Percentiles rank a stretch among this genome's conserved stretches.
phyloP scores from a whole-genome alignment of 345 rosid genomes.

The Laguncularia racemosa region DNA sequence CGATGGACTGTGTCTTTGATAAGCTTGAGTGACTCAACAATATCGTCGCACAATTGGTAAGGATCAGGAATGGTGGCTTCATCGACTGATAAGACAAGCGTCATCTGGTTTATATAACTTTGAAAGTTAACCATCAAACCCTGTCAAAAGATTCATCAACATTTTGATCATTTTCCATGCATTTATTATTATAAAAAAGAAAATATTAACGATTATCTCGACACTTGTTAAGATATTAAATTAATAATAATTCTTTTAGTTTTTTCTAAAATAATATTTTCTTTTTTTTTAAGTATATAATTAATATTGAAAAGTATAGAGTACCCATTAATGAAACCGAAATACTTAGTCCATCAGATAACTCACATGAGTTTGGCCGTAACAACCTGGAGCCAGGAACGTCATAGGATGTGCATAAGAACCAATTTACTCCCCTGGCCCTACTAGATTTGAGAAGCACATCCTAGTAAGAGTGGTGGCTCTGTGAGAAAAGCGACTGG shows the following conservation, averaged over 20 bases:
- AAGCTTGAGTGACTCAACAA: constrained; percentile 16
- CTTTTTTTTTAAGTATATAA: no score
- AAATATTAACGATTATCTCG: no score
- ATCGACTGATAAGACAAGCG: constrained; percentile 26
- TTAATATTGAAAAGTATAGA: neutral
- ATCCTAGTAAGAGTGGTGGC: constrained; percentile 17
- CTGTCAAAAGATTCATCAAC: constrained; percentile 12
- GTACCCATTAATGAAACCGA: no score
- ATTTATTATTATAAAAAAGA: no score
- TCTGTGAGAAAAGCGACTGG: constrained; percentile 18
- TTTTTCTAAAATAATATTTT: no score
- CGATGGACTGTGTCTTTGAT: constrained; percentile 16
- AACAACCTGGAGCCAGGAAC: constrained; percentile 25
- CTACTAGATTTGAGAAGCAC: constrained; percentile 27
- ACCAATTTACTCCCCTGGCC: constrained; percentile 24
- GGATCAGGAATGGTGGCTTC: constrained; percentile 29
- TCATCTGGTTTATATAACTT: constrained; percentile 33
- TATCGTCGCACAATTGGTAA: constrained; percentile 29
- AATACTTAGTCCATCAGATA: no score
- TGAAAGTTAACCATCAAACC: constrained; percentile 34
- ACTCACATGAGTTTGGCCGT: constrained; percentile 19
- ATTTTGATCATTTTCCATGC: neutral
- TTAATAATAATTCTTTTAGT: no score
- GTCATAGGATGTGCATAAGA: constrained; percentile 22
- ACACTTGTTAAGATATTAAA: no score